Evolutionary conservation across 306 rosid genomes (phyloP).

Genomic region (Prunus persica): Prunus_persica_NCBIv2 NC_034009.1:46108501-46109000

Average conservation of each 20-base stretch:
- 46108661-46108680: conserved; percentile 94
- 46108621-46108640: conserved; percentile 63
- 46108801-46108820: conserved; percentile 73
- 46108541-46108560: conserved; percentile 63
- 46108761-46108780: conserved; percentile 56
- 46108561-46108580: conserved; percentile 17
- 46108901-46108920: conserved; percentile 84
- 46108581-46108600: conserved; percentile 13
- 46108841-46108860: conserved; percentile 88
- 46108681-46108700: conserved; percentile 85
- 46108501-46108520: conserved; percentile 94
- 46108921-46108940: conserved; percentile 77
- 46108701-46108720: conserved; percentile 95
- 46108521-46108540: conserved; percentile 81
- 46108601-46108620: conserved; percentile 51
- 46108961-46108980: neutral
- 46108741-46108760: conserved; percentile 79
- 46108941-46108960: too few relatives aligned
- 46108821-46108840: conserved; percentile 73
- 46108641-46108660: conserved; percentile 77
- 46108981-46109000: neutral
- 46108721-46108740: conserved; percentile 78
- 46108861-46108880: conserved; percentile 73
- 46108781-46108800: conserved; percentile 81
- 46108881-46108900: conserved; percentile 97